Conservation (phyloP, 805 yeast species). For the Yamadazyma scolyti region DNA sequence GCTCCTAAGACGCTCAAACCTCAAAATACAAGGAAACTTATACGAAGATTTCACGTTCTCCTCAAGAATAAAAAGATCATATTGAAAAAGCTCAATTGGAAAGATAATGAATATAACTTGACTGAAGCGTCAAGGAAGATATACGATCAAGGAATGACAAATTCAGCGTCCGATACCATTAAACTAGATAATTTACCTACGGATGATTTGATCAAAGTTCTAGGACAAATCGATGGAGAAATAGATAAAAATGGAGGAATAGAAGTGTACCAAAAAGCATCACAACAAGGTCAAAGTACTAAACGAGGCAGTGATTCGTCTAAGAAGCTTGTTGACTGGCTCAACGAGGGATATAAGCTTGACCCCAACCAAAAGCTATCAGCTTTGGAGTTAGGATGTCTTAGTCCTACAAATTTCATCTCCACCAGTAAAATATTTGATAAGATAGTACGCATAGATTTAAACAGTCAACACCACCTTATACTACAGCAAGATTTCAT, state of each 20-base stretch:
- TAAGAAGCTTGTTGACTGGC: slow-evolving; percentile 71
- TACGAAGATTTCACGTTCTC: slow-evolving; percentile 72
- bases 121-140: background rate
- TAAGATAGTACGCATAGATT: slow-evolving; percentile 62
- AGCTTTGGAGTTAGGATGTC: slow-evolving; percentile 83
- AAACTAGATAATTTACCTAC: slow-evolving; percentile 8
- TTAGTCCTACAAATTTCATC: slow-evolving; percentile 65
- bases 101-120: slow-evolving; percentile 11
- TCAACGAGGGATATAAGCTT: slow-evolving; percentile 23
- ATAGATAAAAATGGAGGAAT: slow-evolving; percentile 70
- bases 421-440: slow-evolving; percentile 55
- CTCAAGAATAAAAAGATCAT: slow-evolving; percentile 52
- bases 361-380: slow-evolving; percentile 5
- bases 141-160: slow-evolving; percentile 7
- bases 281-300: slow-evolving; percentile 74
- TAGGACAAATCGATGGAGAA: slow-evolving; percentile 61
- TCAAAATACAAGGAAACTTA: slow-evolving; percentile 65
- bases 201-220: slow-evolving; percentile 17
- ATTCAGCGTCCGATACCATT: slow-evolving; percentile 1
- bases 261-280: slow-evolving; percentile 77
- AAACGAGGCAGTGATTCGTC: slow-evolving; percentile 92
- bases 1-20: slow-evolving; percentile 58
- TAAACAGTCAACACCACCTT: slow-evolving; percentile 72
- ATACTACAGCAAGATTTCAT: slow-evolving; percentile 82
- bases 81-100: slow-evolving; percentile 23